These are phyloP conservation scores for Lolium rigidum DNA, from an alignment of 176 grass and related monocot genomes.

Conservation along the genomic window DNA sequence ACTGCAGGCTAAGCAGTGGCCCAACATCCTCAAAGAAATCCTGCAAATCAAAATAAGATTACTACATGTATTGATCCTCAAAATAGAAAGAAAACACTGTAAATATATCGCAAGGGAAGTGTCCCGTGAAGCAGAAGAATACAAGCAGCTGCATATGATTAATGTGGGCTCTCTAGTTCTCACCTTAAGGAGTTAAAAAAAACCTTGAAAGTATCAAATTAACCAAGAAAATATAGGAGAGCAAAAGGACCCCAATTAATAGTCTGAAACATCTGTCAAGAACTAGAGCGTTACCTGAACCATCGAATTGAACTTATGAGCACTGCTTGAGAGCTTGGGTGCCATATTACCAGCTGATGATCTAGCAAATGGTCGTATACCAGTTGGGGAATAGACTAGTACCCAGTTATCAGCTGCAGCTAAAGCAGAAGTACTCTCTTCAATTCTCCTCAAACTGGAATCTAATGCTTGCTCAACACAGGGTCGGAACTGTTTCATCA, in stretches of 20 bases:
- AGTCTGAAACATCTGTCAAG: conserved; percentile 26
- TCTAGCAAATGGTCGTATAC: conserved; percentile 60
- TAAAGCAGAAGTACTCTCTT: conserved; percentile 88
- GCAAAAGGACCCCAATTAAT: conserved; percentile 1
- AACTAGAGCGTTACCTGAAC: conserved; percentile 74
- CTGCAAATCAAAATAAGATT: conserved; percentile 52
- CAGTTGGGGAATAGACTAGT: conserved; percentile 74
- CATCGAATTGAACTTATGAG: conserved; percentile 91
- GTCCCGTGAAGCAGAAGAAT: neutral
- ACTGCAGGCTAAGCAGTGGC: conserved; percentile 81
- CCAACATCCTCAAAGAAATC: conserved; percentile 97
- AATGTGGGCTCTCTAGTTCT: neutral
- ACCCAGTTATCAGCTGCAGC: conserved; percentile 91
- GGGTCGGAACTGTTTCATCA: conserved; percentile 85
- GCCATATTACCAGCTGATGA: conserved; percentile 54
- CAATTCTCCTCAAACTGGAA: conserved; percentile 90
- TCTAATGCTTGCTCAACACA: conserved; percentile 84
- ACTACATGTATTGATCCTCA: conserved; percentile 3
- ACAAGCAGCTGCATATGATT: neutral
- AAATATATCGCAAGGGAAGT: neutral
- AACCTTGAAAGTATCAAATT: neutral
- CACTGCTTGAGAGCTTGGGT: conserved; percentile 87
- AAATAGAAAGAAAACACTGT: conserved; percentile 7
- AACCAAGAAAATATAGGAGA: neutral
- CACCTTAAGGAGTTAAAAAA: neutral